Evolutionary conservation across 1,284 basidiomycete genomes (phyloP), one percentile per base, ranked within the genome.

Genomic region (Leucoagaricus sp.): DNA sequence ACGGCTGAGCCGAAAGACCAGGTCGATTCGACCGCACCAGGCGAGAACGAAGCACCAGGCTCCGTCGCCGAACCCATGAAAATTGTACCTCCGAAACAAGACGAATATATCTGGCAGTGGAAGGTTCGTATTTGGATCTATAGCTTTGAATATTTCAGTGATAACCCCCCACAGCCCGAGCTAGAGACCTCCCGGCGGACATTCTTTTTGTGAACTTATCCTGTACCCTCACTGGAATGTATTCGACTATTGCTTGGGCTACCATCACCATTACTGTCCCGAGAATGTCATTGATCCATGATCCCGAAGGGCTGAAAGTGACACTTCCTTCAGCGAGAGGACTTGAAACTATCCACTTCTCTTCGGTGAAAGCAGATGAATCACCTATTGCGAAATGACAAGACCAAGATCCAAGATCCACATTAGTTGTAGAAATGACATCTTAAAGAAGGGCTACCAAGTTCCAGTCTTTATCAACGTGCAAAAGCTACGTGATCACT

Each of bases 21-120:
- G 28, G 53, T 55, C 17, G 41, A 49, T 25, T 58, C 64, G 12
- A 51, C 57, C 4, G 59, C 59, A 7, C 42, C n/a, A 17, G 50
- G 60, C 8, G 49, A 57, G 41, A 19, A 9, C 21, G 25, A 23
- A 6, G n/a, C 31, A n/a, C n/a, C 47, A 10, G 13, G 15, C 9
- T n/a, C 29, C 41, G 2, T 13, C 7, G 12, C 40, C 12, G 31
- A 50, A 55, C 45, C 58, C 9, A 25, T 48, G 19, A 60, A 59
- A 31, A 70, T 71, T 17, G 60, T 76, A 7, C 84, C 83, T 1
- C 84, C 86, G 2, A 85, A 80, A 60, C 75, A 81, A 57, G 87
- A 90, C 60, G 89, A 92, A 66, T 87, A 80, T 61, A 69, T 89
- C 38, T 93, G 91, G 90, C 75, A 78, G 58, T 93, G 91, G 90